phyloP scores from a whole-genome alignment of 1,284 basidiomycete genomes.

The Ustilago curta region DNA sequence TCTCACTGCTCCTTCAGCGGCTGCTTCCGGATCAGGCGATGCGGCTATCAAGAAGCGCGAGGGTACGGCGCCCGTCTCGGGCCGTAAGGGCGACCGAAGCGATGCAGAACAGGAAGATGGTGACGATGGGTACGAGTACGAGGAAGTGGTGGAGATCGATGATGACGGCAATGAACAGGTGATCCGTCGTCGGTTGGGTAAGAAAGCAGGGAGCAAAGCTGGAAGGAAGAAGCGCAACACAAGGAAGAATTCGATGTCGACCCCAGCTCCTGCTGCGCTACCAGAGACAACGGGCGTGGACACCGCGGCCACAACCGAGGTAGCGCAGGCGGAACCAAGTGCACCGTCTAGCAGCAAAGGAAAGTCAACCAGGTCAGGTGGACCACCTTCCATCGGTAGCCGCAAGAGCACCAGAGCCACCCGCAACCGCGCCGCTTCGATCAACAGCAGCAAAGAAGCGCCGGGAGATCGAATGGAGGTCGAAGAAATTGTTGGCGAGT shows the following conservation, averaged over 20 bases:
- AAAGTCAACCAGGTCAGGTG: constrained; percentile 8
- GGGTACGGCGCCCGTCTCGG: constrained; percentile 16
- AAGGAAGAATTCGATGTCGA: constrained; percentile 26
- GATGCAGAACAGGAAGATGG: constrained; percentile 47
- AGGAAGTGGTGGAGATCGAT: constrained; percentile 55
- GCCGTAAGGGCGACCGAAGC: constrained; percentile 35
- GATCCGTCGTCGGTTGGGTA: constrained; percentile 35
- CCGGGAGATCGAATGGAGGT: constrained; percentile 38
- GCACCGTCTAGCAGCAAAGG: not conserved
- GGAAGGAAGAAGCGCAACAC: constrained; percentile 32
- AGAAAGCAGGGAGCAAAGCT: constrained; percentile 31
- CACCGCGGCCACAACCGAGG: not conserved
- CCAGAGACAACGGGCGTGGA: not conserved
- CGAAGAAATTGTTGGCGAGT: constrained; percentile 47
- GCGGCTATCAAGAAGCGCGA: constrained; percentile 40
- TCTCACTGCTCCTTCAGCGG: constrained; percentile 3
- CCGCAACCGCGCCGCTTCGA: constrained; percentile 12
- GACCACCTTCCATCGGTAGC: constrained; percentile 32
- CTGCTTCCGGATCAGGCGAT: constrained; percentile 11
- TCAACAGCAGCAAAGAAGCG: constrained; percentile 25
- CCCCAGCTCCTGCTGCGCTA: constrained; percentile 16
- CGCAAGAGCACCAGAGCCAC: constrained; percentile 24
- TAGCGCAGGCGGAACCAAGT: constrained; percentile 4
- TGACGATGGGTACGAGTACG: constrained; percentile 51
- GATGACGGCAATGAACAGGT: constrained; percentile 52